A percentile compares a stretch with the other conserved stretches of the same genome.
Evolutionary conservation across 345 rosid species (phyloP).

Genomic region (Melaleuca alternifolia): DNA sequence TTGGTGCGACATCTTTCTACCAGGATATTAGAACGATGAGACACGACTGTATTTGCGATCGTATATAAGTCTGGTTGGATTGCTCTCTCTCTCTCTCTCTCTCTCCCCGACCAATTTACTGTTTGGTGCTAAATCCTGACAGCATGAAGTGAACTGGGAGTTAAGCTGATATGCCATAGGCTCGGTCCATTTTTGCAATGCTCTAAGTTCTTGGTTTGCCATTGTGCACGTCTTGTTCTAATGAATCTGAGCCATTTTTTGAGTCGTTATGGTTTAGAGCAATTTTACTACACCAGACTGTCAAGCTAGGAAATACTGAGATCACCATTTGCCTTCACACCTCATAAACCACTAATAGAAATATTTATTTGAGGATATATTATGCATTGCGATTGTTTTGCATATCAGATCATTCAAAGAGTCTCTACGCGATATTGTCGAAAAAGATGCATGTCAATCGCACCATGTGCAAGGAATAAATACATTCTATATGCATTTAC

Average conservation of each 20-base stretch:
- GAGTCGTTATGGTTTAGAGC: neutral
- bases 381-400: neutral
- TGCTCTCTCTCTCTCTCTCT: neutral
- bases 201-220: neutral
- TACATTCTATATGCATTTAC: neutral
- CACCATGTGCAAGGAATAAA: neutral
- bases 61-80: neutral
- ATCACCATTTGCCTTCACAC: neutral
- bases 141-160: neutral
- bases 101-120: neutral
- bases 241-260: neutral
- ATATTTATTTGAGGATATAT: neutral
- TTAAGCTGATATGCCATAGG: neutral
- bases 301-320: neutral
- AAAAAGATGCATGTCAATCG: neutral
- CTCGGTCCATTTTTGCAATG: neutral
- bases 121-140: neutral
- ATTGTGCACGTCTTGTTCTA: neutral
- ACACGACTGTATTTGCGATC: neutral
- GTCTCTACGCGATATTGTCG: neutral
- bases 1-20: neutral
- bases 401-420: neutral
- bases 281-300: neutral
- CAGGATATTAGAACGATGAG: neutral
- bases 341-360: neutral